Conservation (phyloP, 306 rosid genomes). For the Vigna trinervia region DNA sequence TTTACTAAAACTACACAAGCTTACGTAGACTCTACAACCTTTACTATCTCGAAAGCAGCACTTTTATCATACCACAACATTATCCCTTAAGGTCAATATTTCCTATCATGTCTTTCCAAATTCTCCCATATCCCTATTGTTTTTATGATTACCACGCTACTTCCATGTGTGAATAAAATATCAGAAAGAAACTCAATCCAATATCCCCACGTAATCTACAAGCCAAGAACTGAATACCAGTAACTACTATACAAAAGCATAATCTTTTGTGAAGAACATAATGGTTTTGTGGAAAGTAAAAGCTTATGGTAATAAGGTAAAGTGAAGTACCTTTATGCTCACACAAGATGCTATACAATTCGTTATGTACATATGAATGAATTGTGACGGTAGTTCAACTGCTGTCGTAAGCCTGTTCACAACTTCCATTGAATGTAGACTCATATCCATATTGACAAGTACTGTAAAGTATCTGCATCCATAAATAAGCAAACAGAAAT, state of each 20-base stretch:
- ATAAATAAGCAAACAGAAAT: constrained; percentile 51
- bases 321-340: constrained; percentile 79
- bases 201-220: constrained; percentile 8
- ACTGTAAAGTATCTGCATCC: constrained; percentile 91
- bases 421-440: constrained; percentile 99
- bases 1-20: no score
- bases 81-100: background rate
- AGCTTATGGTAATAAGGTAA: constrained; percentile 37
- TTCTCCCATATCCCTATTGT: background rate
- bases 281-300: constrained; percentile 33
- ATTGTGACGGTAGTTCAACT: constrained; percentile 92
- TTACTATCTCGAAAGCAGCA: background rate
- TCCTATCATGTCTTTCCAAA: constrained; percentile 10
- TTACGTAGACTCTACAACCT: no score
- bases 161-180: background rate
- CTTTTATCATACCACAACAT: background rate
- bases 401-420: constrained; percentile 98
- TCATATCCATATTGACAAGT: constrained; percentile 98
- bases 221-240: background rate
- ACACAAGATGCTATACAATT: constrained; percentile 98
- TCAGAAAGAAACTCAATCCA: constrained; percentile 15
- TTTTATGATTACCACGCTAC: constrained; percentile 4
- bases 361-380: constrained; percentile 94
- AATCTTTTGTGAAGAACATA: background rate
- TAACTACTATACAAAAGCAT: constrained; percentile 6